Evolutionary conservation across 2,329 filamentous ascomycete genomes (phyloP), one percentile per base, ranked within the genome.

Genomic region (Chalaropsis ovoidea): DNA sequence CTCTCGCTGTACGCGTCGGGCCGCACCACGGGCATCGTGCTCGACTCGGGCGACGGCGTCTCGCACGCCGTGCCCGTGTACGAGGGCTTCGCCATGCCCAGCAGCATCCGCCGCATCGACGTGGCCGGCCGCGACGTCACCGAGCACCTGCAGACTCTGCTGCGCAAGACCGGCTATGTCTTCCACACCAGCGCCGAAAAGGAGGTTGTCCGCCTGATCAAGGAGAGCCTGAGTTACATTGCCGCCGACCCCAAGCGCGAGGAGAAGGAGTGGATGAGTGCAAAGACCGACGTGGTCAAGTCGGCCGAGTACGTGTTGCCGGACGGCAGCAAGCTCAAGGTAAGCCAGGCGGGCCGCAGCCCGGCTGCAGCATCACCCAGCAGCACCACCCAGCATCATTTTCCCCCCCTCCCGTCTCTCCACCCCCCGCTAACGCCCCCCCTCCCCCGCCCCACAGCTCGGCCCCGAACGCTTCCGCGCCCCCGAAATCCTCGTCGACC

Each of bases 151-250:
- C 94, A 99, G 77, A 86, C 88, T 68, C 78, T 97, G 71, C 80
- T 99, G 70, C 84, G 94, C 72, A 97, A 96, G 80, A 89, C 86
- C 71, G 94, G 94, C 62, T 90, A 94, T 74, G 85, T 96, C 19
- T 95, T 99, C 75, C 93, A 97, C 77, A 99, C 94, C 19, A 96
- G 91, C 74, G 94, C 94, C 13, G 94, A 99, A 80, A 99, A 99
- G 79, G 94, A 99, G 77, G 91, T 96, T n/a, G 94, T 99, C 67
- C 85, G 93, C 70, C 82, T 90, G 76, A 96, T 99, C 78, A 99
- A 99, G 79, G 94, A 99, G 81, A 89, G 89, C 73, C 87, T 90
- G 61, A 88, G 89, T 66, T 99, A 97, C 74, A 88, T 99, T 47
- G 91, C 94, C 27, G 78, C 89, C 63, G 92, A 97, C 75, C 92